phyloP scores from a whole-genome alignment of 1,139 yeast genomes.

The Lodderomyces margitis region DNA sequence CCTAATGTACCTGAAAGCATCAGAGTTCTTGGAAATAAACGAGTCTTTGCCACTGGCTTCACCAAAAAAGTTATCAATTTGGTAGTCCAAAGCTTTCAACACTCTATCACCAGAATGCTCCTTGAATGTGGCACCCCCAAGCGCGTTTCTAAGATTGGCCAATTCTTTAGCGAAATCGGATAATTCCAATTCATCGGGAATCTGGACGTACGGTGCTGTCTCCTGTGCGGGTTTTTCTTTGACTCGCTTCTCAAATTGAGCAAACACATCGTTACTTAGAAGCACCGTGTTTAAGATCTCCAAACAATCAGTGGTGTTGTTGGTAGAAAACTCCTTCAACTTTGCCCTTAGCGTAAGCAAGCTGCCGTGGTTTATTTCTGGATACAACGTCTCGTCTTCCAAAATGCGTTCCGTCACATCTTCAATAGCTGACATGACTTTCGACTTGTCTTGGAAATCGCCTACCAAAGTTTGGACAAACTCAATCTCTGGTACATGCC shows the following conservation, averaged over 20 bases:
- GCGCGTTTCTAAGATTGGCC: constrained; percentile 17
- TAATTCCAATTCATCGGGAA: constrained; percentile 21
- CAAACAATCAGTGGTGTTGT: constrained; percentile 11
- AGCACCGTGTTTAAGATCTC: constrained; percentile 15
- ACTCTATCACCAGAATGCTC: constrained; percentile 15
- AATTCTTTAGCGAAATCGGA: constrained; percentile 27
- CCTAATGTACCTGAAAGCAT: constrained; percentile 21
- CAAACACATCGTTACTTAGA: constrained; percentile 11
- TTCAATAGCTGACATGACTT: constrained; percentile 5
- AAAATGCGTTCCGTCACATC: constrained; percentile 3
- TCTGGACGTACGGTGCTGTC: constrained; percentile 16
- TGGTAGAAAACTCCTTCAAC: constrained; percentile 9
- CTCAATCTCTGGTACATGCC: constrained; percentile 8
- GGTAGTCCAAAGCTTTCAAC: constrained; percentile 17
- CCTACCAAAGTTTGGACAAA: constrained; percentile 7
- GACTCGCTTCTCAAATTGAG: constrained; percentile 3
- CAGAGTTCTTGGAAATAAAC: constrained; percentile 20
- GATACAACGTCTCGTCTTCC: constrained; percentile 3
- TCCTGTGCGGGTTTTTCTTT: not conserved
- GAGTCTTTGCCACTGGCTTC: constrained; percentile 8
- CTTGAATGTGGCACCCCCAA: constrained; percentile 14
- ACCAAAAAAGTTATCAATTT: constrained; percentile 21
- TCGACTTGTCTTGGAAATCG: constrained; percentile 7
- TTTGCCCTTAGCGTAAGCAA: constrained; percentile 9
- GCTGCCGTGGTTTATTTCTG: constrained; percentile 4